phyloP scores from a whole-genome alignment of 2,329 filamentous ascomycete genomes.

The Fusarium hostae region DNA sequence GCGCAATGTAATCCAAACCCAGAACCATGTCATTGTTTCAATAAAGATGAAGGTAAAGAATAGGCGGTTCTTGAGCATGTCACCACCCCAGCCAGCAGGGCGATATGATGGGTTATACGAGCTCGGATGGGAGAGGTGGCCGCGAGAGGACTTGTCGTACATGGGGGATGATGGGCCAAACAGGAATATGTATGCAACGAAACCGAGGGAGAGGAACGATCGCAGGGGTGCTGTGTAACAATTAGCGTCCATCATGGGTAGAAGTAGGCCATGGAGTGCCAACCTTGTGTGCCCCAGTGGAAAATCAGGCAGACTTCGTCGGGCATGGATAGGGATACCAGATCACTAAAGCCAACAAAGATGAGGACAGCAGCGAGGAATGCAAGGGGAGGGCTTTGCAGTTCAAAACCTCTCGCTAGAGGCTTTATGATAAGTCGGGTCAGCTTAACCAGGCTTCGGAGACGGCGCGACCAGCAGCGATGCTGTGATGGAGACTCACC shows the following conservation, averaged over 20 bases:
- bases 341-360: constrained; percentile 69
- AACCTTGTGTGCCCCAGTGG: constrained; percentile 75
- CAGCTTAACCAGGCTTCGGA: not conserved
- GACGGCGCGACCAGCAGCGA: not conserved
- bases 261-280: constrained; percentile 51
- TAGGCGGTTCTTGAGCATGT: constrained; percentile 82
- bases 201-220: constrained; percentile 68
- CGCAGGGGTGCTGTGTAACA: constrained; percentile 69
- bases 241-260: constrained; percentile 34
- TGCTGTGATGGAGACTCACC: constrained; percentile 61
- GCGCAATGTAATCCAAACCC: constrained; percentile 77
- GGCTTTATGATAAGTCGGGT: constrained; percentile 22
- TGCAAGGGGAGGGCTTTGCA: constrained; percentile 75
- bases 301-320: constrained; percentile 72
- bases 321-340: constrained; percentile 74
- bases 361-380: constrained; percentile 77
- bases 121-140: constrained; percentile 42
- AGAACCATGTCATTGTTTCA: constrained; percentile 88
- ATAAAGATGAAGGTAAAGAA: constrained; percentile 87
- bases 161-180: constrained; percentile 65
- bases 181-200: constrained; percentile 73
- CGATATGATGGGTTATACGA: constrained; percentile 51
- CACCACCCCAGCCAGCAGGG: constrained; percentile 63
- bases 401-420: constrained; percentile 73
- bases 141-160: constrained; percentile 49